Evolutionary conservation across 2,329 filamentous ascomycete genomes (phyloP).

Genomic region (Magnaporthiopsis incrustans): DNA sequence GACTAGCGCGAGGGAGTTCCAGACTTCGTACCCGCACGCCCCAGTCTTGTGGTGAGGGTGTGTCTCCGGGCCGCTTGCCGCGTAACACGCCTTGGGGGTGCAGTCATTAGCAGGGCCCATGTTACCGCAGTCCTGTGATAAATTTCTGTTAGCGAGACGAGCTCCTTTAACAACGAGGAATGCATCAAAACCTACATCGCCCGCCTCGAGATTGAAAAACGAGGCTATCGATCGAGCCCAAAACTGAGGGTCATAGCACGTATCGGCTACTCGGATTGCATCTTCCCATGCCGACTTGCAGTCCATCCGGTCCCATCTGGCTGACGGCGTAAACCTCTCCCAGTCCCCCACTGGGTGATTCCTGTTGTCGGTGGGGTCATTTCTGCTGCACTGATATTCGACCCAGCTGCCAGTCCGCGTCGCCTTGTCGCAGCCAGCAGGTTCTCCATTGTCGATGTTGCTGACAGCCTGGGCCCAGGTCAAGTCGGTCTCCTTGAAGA

Average conservation of each 20-base stretch:
- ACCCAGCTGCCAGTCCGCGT: neutral
- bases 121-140: neutral
- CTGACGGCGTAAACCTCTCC: neutral
- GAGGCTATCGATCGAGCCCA: neutral
- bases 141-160: neutral
- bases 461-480: neutral
- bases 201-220: neutral
- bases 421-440: neutral
- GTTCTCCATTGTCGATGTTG: neutral
- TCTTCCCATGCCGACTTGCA: neutral
- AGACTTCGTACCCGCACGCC: neutral
- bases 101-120: neutral
- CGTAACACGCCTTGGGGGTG: neutral
- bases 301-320: neutral
- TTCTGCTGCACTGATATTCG: neutral
- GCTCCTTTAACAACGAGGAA: neutral
- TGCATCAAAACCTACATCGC: neutral
- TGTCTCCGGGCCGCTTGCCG: neutral
- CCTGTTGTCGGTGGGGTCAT: neutral
- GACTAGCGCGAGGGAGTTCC: neutral
- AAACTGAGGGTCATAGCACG: neutral
- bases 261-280: neutral
- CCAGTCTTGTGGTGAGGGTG: neutral
- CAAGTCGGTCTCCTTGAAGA: neutral
- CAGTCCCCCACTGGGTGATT: neutral